Conservation (phyloP, 78 protist species). For the Corallochytrium limacisporum region DNA sequence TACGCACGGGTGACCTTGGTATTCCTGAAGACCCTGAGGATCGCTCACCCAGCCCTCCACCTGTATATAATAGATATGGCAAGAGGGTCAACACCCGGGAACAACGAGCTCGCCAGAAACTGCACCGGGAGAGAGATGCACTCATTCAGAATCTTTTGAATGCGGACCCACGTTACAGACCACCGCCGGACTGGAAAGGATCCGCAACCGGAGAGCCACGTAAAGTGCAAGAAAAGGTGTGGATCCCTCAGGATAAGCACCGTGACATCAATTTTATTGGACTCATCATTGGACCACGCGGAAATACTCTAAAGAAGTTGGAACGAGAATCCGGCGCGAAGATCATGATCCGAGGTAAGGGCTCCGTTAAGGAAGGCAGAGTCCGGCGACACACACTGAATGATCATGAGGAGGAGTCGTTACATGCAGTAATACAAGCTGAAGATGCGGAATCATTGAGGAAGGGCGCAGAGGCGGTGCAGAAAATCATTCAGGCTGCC, state of each 20-base stretch:
- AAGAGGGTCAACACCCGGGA: slow-evolving; percentile 71
- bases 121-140: slow-evolving; percentile 37
- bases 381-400: neutral
- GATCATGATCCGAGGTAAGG: slow-evolving; percentile 73
- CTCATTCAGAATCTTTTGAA: slow-evolving; percentile 18
- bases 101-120: slow-evolving; percentile 34
- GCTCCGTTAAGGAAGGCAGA: slow-evolving; percentile 74
- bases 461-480: slow-evolving; percentile 40
- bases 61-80: slow-evolving; percentile 63
- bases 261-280: slow-evolving; percentile 77
- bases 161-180: slow-evolving; percentile 20
- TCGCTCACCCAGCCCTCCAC: slow-evolving; percentile 56
- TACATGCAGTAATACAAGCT: slow-evolving; percentile 57
- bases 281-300: slow-evolving; percentile 61
- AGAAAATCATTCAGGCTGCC: slow-evolving; percentile 41
- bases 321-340: slow-evolving; percentile 69
- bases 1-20: neutral
- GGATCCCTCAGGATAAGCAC: slow-evolving; percentile 61
- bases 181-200: neutral
- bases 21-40: neutral
- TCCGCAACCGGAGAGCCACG: neutral
- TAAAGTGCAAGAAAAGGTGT: slow-evolving; percentile 17
- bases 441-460: slow-evolving; percentile 41
- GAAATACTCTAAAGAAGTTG: slow-evolving; percentile 69
- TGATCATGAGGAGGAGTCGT: slow-evolving; percentile 54